These are phyloP conservation scores for Aspergillus panamensis DNA, from an alignment of 495 filamentous ascomycete genomes.

Conservation along the genomic window DNA sequence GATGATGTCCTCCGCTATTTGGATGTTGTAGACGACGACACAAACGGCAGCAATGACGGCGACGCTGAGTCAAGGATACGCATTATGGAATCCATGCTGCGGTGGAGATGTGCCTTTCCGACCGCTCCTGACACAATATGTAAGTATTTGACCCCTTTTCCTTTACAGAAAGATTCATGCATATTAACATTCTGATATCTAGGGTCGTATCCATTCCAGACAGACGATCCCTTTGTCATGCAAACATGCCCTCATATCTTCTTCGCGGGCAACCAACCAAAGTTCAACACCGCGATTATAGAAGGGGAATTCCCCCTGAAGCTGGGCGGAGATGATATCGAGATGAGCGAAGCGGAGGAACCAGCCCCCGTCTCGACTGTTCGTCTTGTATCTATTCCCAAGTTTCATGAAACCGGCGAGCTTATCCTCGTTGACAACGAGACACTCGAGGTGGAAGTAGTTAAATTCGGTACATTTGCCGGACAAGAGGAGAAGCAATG, in stretches of 20 bases:
- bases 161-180: not conserved
- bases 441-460: conserved; percentile 70
- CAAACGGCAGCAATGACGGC: conserved; percentile 18
- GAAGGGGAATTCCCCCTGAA: conserved; percentile 44
- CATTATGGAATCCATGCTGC: conserved; percentile 87
- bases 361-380: conserved; percentile 59
- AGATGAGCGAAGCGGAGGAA: conserved; percentile 39
- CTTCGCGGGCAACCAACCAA: conserved; percentile 83
- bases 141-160: conserved; percentile 44
- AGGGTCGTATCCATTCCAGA: conserved; percentile 97
- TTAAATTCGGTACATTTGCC: conserved; percentile 59
- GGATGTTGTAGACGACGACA: conserved; percentile 35
- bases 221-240: conserved; percentile 81
- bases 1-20: conserved; percentile 94
- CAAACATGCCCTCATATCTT: conserved; percentile 84
- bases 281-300: conserved; percentile 73
- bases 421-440: conserved; percentile 84
- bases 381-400: conserved; percentile 73
- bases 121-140: conserved; percentile 96
- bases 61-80: conserved; percentile 65
- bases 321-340: conserved; percentile 36
- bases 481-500: conserved; percentile 43
- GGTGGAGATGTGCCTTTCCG: conserved; percentile 89
- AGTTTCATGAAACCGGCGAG: conserved; percentile 74
- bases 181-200: not conserved